A percentile compares a stretch with the other conserved stretches of the same genome.
phyloP scores from a whole-genome alignment of 106 monocot species.

The Vanilla planifolia region DNA sequence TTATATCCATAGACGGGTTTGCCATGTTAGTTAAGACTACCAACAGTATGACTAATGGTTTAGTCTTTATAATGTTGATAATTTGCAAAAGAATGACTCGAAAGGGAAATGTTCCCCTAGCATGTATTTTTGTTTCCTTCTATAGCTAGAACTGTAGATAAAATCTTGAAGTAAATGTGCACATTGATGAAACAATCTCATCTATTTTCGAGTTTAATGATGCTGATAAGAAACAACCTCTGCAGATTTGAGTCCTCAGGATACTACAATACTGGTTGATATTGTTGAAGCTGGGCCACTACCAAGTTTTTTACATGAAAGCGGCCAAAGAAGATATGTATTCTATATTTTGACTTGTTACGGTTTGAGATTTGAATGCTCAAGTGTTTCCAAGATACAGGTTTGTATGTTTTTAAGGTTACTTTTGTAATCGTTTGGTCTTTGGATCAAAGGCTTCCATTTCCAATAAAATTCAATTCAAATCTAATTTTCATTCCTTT shows the following conservation, averaged over 20 bases:
- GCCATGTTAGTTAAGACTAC: too few relatives aligned
- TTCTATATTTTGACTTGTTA: constrained; percentile 65
- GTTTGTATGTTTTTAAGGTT: constrained; percentile 13
- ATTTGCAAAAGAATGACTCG: too few relatives aligned
- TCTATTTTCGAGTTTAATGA: neutral
- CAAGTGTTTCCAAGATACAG: constrained; percentile 66
- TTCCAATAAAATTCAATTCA: too few relatives aligned
- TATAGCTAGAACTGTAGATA: neutral
- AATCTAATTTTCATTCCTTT: too few relatives aligned
- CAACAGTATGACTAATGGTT: too few relatives aligned
- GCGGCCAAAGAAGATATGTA: constrained; percentile 38
- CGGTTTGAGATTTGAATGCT: constrained; percentile 78
- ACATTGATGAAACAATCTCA: neutral
- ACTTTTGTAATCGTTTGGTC: too few relatives aligned
- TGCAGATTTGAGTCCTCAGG: constrained; percentile 90
- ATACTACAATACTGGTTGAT: constrained; percentile 79
- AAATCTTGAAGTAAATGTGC: neutral
- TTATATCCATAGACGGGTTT: too few relatives aligned
- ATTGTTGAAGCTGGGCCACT: constrained; percentile 62
- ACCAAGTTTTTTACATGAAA: constrained; percentile 40
- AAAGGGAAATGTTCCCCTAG: too few relatives aligned
- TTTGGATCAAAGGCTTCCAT: too few relatives aligned
- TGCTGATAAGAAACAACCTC: neutral
- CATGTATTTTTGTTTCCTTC: too few relatives aligned
- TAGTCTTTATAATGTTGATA: too few relatives aligned